Base-by-base conservation (phyloP, 2,329 filamentous ascomycete species). In the Aspergillus aculeatus region DNA sequence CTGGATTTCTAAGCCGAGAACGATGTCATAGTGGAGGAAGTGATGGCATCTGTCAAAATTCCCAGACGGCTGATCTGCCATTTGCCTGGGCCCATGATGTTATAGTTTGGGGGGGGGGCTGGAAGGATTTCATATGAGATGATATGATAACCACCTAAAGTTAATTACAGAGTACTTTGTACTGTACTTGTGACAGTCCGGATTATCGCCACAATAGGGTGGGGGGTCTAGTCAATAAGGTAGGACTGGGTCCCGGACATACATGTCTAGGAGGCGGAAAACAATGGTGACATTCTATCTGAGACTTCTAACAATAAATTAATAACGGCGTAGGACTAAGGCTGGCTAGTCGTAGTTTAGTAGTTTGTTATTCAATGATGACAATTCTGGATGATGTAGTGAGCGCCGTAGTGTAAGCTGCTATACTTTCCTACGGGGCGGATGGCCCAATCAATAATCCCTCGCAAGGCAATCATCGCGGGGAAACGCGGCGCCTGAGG, bases 21-120 rank as follows among this genome's bases (percentile, higher is more conserved):
- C 53, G 41, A 55, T 55, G 53, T 55, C 53, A 55, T 55, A 55
- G 53, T 55, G 53, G 53, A 54, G 52, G 52, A 47, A 31, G 12
- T 26, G 38, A 47, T 47, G 52, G 35, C 38, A 48, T 55, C 24
- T 44, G 41, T 41, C 51, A 44, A 26, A 41, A 41, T 41, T 44
- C 32, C 44, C 41, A n/a, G 31, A 35, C 35, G 51, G 51, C 38
- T 41, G 19, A 53, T 53, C 51, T 44, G 38, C n/a, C 38, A 16
- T 6, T 19, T 44, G 38, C 38, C 38, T 14, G 38, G 16, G 16
- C 9, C 6, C 38, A 44, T 16, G 38, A 44, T 16, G 38, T 44
- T 12, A 41, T 41, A 44, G 10, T n/a, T 23, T 23, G 21, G 21
- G 5, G 16, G 6, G 16, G 38, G 16, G 38, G 38, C 38, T 44